Evolutionary conservation across 2,329 filamentous ascomycete genomes (phyloP).

Genomic region (Ophiosphaerella narmari): DNA sequence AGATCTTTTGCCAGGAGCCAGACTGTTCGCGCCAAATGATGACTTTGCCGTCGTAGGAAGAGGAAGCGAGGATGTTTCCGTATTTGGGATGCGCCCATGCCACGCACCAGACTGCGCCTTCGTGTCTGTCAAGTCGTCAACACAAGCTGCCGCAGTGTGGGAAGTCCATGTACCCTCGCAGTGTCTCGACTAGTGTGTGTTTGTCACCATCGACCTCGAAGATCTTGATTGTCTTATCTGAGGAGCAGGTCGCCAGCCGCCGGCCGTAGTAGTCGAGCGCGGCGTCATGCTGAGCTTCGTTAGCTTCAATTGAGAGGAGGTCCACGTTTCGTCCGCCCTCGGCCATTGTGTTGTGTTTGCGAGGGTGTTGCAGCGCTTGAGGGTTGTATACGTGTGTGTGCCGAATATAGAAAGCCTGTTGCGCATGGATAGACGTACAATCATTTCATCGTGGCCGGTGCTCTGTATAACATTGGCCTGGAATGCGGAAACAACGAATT

Average conservation of each 20-base stretch:
- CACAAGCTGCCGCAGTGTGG: not conserved
- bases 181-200: slow-evolving; percentile 86
- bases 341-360: slow-evolving; percentile 15
- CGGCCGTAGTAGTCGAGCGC: slow-evolving; percentile 98
- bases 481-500: slow-evolving; percentile 31
- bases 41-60: slow-evolving; percentile 96
- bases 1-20: slow-evolving; percentile 71
- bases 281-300: slow-evolving; percentile 79
- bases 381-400: not conserved
- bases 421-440: slow-evolving; percentile 68
- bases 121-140: slow-evolving; percentile 67
- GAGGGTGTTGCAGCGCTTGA: not conserved
- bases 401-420: slow-evolving; percentile 3
- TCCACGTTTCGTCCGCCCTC: slow-evolving; percentile 18
- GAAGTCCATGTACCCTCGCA: slow-evolving; percentile 76
- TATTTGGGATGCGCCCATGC: slow-evolving; percentile 97
- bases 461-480: slow-evolving; percentile 81
- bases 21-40: slow-evolving; percentile 94
- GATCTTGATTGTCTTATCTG: slow-evolving; percentile 98
- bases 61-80: slow-evolving; percentile 94
- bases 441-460: slow-evolving; percentile 98
- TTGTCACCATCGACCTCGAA: slow-evolving; percentile 95
- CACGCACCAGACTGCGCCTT: slow-evolving; percentile 97
- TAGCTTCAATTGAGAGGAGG: slow-evolving; percentile 38
- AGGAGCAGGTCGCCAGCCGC: slow-evolving; percentile 93